These are phyloP conservation scores for Aspergillus steynii DNA, from an alignment of 495 filamentous ascomycete genomes.

Conservation along the genomic window DNA sequence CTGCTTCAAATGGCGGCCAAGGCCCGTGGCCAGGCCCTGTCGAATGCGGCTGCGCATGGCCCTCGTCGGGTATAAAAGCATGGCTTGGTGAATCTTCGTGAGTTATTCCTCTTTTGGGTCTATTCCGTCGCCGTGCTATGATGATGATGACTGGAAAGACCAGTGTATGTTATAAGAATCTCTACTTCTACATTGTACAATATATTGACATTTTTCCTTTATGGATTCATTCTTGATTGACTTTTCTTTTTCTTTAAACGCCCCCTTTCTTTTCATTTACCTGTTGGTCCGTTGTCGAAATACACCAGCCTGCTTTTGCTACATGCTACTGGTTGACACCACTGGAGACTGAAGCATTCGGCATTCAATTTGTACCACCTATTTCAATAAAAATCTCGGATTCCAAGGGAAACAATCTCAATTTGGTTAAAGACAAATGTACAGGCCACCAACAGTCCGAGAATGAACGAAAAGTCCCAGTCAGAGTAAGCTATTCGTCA, in stretches of 20 bases:
- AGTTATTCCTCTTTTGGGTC: not conserved
- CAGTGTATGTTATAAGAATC: slow-evolving; percentile 14
- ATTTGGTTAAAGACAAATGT: not conserved
- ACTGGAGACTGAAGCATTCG: too few species aligned
- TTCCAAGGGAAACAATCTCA: not conserved
- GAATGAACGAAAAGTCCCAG: not conserved
- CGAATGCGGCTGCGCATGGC: slow-evolving; percentile 26
- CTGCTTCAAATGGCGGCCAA: slow-evolving; percentile 47
- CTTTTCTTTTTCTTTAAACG: not conserved
- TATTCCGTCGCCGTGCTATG: slow-evolving; percentile 3
- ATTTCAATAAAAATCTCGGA: too few species aligned
- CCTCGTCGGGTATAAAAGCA: slow-evolving; percentile 30
- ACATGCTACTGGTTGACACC: too few species aligned
- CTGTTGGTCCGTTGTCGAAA: not conserved
- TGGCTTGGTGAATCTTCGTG: not conserved
- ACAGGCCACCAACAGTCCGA: not conserved
- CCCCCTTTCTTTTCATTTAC: not conserved
- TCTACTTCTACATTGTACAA: slow-evolving; percentile 23
- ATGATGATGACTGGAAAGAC: slow-evolving; percentile 4
- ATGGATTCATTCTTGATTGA: slow-evolving; percentile 1
- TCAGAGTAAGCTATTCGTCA: not conserved
- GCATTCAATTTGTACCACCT: too few species aligned
- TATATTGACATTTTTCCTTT: slow-evolving; percentile 8
- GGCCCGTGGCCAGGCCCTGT: slow-evolving; percentile 33
- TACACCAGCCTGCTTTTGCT: too few species aligned